Base-by-base conservation (phyloP, 2,329 filamentous ascomycete genomes). In the Coniochaeta sp. region DNA sequence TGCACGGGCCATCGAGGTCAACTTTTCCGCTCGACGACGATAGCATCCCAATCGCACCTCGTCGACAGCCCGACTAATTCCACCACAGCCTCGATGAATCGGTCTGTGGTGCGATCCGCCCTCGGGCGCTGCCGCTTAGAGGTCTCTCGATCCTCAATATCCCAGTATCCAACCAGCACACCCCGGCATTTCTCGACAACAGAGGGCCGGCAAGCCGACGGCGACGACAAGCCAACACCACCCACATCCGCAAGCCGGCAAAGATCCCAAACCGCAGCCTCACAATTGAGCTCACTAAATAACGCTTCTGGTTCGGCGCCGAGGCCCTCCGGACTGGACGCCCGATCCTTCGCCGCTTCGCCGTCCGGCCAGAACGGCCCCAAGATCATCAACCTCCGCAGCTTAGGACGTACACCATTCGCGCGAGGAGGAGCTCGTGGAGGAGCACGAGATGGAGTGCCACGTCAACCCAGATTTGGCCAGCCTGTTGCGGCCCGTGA, bases 371-470 rank as follows among this genome's bases (percentile, higher is more conserved):
- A 14, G 17, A 30, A 44, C 19, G 24, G 28, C 54, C 60, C 63
- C 58, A 67, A 64, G 44, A 62, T 72, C 30, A 67, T 71, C 64
- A 71, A 68, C 61, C 19, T 72, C 16, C 68, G 68, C 59, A 71
- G 66, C 58, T 55, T 69, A 36, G 61, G 65, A 17, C 47, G 47
- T 5, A 47, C 42, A 47, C 42, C 42, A 47, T 47, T 47, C 47
- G 26, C 32, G 61, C 62, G 34, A 52, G 60, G 14, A 4, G 59
- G 61, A 14, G 26, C 28, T 17, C 44, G n/a, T 38, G 58, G 30
- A 50, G 59, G 34, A 30, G 30, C 30, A 56, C 26, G 14, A 56
- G 38, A n/a, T 30, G 56, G 34, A 44, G n/a, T 57, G 22, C n/a
- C 30, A 32, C n/a, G 24, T 4, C 32, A 44, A 22, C 42, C 26